phyloP scores from a whole-genome alignment of 805 yeast genomes.

The Phaffomyces antillensis region DNA sequence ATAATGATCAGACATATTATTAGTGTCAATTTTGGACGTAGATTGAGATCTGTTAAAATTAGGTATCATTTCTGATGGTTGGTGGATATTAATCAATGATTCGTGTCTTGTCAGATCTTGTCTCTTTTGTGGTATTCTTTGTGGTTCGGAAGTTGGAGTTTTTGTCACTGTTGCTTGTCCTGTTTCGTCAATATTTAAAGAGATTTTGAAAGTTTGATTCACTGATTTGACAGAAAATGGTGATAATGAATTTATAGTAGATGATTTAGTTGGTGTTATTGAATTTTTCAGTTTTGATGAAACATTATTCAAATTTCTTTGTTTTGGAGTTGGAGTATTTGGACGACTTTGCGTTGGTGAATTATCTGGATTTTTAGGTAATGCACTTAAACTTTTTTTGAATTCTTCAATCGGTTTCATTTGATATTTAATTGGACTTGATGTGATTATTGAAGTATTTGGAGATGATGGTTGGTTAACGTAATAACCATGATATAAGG shows the following conservation, averaged over 20 bases:
- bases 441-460: conserved; percentile 14
- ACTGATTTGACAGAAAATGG: neutral
- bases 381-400: conserved; percentile 7
- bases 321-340: conserved; percentile 3
- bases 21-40: conserved; percentile 5
- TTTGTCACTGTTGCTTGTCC: conserved; percentile 21
- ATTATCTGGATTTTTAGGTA: conserved; percentile 18
- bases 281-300: neutral
- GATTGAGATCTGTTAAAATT: conserved; percentile 13
- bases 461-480: conserved; percentile 18
- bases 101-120: conserved; percentile 17
- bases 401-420: conserved; percentile 19
- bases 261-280: neutral
- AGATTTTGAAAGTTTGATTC: conserved; percentile 8
- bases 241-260: neutral
- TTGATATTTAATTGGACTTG: conserved; percentile 19
- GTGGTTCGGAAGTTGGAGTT: neutral
- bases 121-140: conserved; percentile 3
- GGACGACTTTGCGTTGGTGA: conserved; percentile 13
- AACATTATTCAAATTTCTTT: neutral
- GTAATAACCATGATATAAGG: conserved; percentile 24
- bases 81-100: conserved; percentile 10
- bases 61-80: neutral
- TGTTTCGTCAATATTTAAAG: conserved; percentile 19
- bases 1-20: conserved; percentile 5